Evolutionary conservation across 1,284 basidiomycete genomes (phyloP).

Genomic region (Ustilago cynodontis): DNA sequence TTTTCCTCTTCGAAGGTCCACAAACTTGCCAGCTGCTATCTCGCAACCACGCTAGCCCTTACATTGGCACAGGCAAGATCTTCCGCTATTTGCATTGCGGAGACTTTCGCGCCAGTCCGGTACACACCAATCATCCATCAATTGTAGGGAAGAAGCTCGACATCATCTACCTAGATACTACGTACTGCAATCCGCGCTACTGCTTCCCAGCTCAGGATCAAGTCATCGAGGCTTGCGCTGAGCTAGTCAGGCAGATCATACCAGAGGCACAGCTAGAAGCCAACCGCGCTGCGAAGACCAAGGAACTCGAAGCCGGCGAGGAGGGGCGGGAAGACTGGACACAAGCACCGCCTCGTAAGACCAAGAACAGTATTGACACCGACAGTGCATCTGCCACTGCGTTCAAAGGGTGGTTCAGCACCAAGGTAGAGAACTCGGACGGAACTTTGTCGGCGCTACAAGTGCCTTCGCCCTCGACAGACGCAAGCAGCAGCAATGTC

Average conservation of each 20-base stretch:
- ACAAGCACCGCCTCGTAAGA: conserved; percentile 62
- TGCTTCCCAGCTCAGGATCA: conserved; percentile 93
- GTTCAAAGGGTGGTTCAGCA: conserved; percentile 59
- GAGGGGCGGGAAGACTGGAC: conserved; percentile 57
- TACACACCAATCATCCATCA: conserved; percentile 58
- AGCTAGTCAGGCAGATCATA: conserved; percentile 75
- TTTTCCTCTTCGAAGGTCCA: conserved; percentile 92
- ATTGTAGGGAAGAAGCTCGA: conserved; percentile 75
- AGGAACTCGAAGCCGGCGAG: conserved; percentile 63
- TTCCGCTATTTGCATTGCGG: conserved; percentile 97
- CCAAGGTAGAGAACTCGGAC: conserved; percentile 33
- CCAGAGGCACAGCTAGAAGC: conserved; percentile 31
- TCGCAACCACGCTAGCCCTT: conserved; percentile 36
- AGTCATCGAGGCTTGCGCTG: conserved; percentile 90
- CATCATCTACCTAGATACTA: conserved; percentile 93
- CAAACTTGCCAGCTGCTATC: conserved; percentile 82
- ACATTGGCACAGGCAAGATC: conserved; percentile 69
- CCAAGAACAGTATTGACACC: conserved; percentile 43
- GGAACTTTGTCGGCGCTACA: conserved; percentile 17
- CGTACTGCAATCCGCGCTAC: conserved; percentile 94
- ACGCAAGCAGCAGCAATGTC: conserved; percentile 44
- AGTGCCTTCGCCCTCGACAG: neutral
- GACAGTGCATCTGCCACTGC: conserved; percentile 49
- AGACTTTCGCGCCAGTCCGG: conserved; percentile 74
- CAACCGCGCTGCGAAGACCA: conserved; percentile 10